These are phyloP conservation scores for Magnaporthiopsis incrustans DNA, from an alignment of 2,329 filamentous ascomycete genomes.

Conservation along the genomic window DNA sequence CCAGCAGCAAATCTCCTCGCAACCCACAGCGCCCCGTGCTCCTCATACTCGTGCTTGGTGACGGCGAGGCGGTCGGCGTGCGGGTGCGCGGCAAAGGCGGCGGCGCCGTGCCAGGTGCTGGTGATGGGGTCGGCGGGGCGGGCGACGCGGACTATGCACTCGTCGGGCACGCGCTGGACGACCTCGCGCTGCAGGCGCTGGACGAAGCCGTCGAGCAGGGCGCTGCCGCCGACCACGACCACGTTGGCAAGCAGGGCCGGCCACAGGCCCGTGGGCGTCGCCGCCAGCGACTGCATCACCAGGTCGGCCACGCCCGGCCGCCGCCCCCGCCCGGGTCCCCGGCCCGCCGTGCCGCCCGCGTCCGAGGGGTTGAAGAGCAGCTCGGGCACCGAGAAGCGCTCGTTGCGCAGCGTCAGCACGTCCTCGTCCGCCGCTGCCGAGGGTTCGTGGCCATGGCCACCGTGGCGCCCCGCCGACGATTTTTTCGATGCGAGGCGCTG, in stretches of 20 bases:
- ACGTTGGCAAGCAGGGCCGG: slow-evolving; percentile 80
- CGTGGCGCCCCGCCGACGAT: neutral
- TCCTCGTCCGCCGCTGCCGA: slow-evolving; percentile 56
- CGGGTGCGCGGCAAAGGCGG: slow-evolving; percentile 59
- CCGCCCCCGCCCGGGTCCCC: slow-evolving; percentile 22
- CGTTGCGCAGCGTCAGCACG: slow-evolving; percentile 78
- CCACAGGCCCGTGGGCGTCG: slow-evolving; percentile 74
- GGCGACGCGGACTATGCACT: slow-evolving; percentile 69
- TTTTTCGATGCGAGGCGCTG: slow-evolving; percentile 27
- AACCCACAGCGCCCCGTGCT: slow-evolving; percentile 70
- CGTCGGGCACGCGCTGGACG: slow-evolving; percentile 61
- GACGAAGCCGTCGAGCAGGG: slow-evolving; percentile 71
- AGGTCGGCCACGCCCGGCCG: slow-evolving; percentile 76
- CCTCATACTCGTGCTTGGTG: slow-evolving; percentile 86
- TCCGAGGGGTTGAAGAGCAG: slow-evolving; percentile 81
- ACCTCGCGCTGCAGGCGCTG: slow-evolving; percentile 71
- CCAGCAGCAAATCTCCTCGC: slow-evolving; percentile 57
- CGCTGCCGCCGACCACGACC: slow-evolving; percentile 80
- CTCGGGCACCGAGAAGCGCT: slow-evolving; percentile 85
- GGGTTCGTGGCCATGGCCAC: neutral
- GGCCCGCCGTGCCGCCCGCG: slow-evolving; percentile 53
- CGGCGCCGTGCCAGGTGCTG: slow-evolving; percentile 81
- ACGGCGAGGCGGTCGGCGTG: slow-evolving; percentile 58
- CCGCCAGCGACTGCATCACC: slow-evolving; percentile 69
- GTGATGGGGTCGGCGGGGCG: slow-evolving; percentile 65